A percentile compares a stretch with the other conserved stretches of the same genome.
Conservation (phyloP, 2,329 filamentous ascomycete species). For the Sodiomyces alkalinus region DNA sequence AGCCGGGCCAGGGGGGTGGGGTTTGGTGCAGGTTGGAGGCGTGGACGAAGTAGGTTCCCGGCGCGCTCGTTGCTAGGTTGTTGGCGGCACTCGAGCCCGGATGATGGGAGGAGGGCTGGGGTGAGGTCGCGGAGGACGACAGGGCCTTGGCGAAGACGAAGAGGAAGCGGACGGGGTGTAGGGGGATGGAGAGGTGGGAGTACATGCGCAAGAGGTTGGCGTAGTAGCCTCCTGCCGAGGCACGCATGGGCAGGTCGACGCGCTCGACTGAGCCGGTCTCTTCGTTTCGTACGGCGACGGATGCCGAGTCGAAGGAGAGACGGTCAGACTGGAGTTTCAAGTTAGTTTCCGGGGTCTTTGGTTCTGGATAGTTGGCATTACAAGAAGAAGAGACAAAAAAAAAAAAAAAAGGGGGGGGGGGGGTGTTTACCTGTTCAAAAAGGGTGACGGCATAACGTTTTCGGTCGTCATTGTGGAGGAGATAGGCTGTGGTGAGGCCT, state of each 20-base stretch:
- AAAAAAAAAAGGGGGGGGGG: neutral
- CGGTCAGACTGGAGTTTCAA: conserved; percentile 12
- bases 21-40: conserved; percentile 37
- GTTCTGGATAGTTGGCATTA: too few relatives aligned
- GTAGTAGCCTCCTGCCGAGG: conserved; percentile 30
- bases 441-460: conserved; percentile 17
- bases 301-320: conserved; percentile 22
- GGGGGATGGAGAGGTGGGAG: conserved; percentile 32
- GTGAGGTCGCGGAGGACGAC: conserved; percentile 1
- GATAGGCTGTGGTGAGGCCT: conserved; percentile 19
- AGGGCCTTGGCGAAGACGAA: conserved; percentile 30
- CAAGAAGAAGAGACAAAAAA: neutral
- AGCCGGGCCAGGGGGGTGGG: conserved; percentile 24
- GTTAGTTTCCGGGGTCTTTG: too few relatives aligned
- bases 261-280: conserved; percentile 15
- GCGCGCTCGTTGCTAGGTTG: conserved; percentile 3
- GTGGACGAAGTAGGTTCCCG: conserved; percentile 32
- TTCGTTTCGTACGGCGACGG: conserved; percentile 18
- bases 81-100: too few relatives aligned
- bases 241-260: conserved; percentile 24
- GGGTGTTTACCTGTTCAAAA: conserved; percentile 18
- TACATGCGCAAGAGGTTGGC: conserved; percentile 40
- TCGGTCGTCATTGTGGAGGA: conserved; percentile 16
- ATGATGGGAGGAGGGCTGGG: neutral
- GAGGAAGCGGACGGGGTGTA: conserved; percentile 33